Evolutionary conservation across 2,329 filamentous ascomycete species (phyloP).

Genomic region (Zymoseptoria ardabiliae): DNA sequence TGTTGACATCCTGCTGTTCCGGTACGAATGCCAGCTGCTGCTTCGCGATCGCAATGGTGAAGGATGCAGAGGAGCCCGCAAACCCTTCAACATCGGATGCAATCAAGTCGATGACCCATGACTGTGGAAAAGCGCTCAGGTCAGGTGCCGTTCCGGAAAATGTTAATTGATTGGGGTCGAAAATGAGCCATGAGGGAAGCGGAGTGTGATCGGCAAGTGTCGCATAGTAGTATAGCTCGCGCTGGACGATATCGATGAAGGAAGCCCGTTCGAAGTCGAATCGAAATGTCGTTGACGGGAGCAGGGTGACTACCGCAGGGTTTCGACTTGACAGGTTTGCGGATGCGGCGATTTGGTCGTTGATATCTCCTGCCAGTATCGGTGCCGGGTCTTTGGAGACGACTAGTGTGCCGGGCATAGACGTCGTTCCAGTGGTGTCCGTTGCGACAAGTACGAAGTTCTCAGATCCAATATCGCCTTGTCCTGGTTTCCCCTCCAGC

Average conservation of each 20-base stretch:
- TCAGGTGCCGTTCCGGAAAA: conserved; percentile 68
- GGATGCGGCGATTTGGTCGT: conserved; percentile 50
- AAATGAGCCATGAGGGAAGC: conserved; percentile 76
- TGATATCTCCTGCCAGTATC: conserved; percentile 48
- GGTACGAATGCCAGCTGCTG: conserved; percentile 62
- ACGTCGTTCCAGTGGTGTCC: conserved; percentile 56
- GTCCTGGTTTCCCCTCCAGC: conserved; percentile 62
- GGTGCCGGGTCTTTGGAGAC: conserved; percentile 55
- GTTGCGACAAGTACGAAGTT: conserved; percentile 62
- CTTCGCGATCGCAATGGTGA: conserved; percentile 64
- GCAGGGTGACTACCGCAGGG: conserved; percentile 48
- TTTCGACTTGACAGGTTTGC: conserved; percentile 48
- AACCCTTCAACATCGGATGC: conserved; percentile 78
- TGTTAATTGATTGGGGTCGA: conserved; percentile 54
- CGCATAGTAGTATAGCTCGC: conserved; percentile 64
- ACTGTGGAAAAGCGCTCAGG: conserved; percentile 60
- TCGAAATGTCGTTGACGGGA: conserved; percentile 30
- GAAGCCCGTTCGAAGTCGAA: conserved; percentile 45
- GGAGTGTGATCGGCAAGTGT: conserved; percentile 71
- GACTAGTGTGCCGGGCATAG: conserved; percentile 62
- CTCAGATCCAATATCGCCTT: conserved; percentile 50
- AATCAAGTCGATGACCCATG: conserved; percentile 63
- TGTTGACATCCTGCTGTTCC: conserved; percentile 40
- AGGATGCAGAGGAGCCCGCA: conserved; percentile 56
- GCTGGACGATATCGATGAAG: conserved; percentile 48